These are phyloP conservation scores for Taphrina flavorubra DNA, from an alignment of 1,139 yeast species.

Conservation along the genomic window DNA sequence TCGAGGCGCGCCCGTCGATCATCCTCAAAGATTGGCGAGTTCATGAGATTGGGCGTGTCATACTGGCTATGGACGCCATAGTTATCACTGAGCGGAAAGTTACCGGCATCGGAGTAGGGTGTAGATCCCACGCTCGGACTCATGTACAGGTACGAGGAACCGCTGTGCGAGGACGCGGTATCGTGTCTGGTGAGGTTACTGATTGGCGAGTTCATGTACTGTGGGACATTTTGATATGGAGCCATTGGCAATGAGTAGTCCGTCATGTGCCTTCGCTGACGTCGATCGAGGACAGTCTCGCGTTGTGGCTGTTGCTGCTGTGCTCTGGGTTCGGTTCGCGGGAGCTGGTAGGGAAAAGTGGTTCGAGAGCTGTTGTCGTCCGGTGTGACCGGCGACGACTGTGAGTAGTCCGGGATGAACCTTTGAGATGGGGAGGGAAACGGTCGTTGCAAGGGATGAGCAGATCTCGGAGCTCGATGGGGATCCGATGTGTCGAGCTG, in stretches of 20 bases:
- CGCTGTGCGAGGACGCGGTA: constrained; percentile 4
- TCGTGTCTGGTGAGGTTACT: not conserved
- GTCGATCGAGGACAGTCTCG: constrained; percentile 14
- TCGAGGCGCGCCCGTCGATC: constrained; percentile 18
- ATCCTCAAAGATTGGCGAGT: constrained; percentile 28
- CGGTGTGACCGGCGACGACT: constrained; percentile 16
- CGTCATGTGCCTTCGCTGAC: not conserved
- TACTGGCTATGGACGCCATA: constrained; percentile 13
- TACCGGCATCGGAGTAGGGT: constrained; percentile 37
- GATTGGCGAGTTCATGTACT: constrained; percentile 14
- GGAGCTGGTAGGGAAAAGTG: constrained; percentile 6
- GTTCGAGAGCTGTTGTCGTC: not conserved
- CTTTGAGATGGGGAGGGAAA: constrained; percentile 12
- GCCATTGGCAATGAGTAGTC: not conserved
- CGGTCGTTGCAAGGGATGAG: constrained; percentile 16
- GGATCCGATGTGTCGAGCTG: not conserved
- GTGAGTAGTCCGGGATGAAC: not conserved
- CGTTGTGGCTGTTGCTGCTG: not conserved
- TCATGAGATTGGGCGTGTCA: constrained; percentile 16
- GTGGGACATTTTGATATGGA: constrained; percentile 12
- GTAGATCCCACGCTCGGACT: constrained; percentile 34
- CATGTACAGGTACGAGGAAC: constrained; percentile 28
- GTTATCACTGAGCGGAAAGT: constrained; percentile 22
- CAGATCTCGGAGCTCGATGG: constrained; percentile 20
- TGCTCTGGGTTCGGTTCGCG: not conserved